Evolutionary conservation across 1,284 basidiomycete genomes (phyloP), one percentile per base, ranked within the genome.

Genomic region (Porodaedalea pini): DNA sequence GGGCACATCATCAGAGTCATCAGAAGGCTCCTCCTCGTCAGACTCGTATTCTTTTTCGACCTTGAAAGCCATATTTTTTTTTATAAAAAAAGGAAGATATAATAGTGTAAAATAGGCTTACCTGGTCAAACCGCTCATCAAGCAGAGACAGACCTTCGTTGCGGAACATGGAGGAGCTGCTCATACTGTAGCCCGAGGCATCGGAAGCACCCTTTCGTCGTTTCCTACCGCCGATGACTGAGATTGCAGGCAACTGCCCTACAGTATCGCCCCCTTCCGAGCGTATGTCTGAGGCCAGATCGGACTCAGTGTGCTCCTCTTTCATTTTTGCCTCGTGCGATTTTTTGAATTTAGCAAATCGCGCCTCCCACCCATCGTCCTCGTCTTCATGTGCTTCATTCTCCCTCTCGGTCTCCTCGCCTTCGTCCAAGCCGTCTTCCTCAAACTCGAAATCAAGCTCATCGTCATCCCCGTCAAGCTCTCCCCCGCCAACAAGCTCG

Each of bases 101-200:
- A 34, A 54, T 41, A 31, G 29, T 51, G 44, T 39, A 19, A 44
- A 8, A 34, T n/a, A n/a, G 43, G 67, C 80, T 63, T 64, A 93
- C 94, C 79, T 92, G 85, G 65, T 98, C 94, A 67, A 99, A 99
- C 10, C 86, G 84, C 65, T 97, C 93, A 68, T 99, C 97, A 27
- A 99, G 78, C 4, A 86, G 88, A 45, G 90, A 84, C 34, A 99
- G 74, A 0, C 92, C 88, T 65, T 94, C 85, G 66, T 94, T 99
- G 40, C 97, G 82, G 73, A 86, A 92, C 90, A 99, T 94, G 23
- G 93, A 93, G 2, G 93, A 95, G 65, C 92, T 94, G 67, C 90
- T 96, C 96, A 99, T 98, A 69, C 89, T 92, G 77, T 94, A 95
- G 10, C 92, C 92, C 19, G 92, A 92, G 2, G 90, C 92, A 64